A percentile compares a stretch with the other conserved stretches of the same genome.
Evolutionary conservation across 2,329 filamentous ascomycete species (phyloP).

Genomic region (Diaporthe vaccinii): DNA sequence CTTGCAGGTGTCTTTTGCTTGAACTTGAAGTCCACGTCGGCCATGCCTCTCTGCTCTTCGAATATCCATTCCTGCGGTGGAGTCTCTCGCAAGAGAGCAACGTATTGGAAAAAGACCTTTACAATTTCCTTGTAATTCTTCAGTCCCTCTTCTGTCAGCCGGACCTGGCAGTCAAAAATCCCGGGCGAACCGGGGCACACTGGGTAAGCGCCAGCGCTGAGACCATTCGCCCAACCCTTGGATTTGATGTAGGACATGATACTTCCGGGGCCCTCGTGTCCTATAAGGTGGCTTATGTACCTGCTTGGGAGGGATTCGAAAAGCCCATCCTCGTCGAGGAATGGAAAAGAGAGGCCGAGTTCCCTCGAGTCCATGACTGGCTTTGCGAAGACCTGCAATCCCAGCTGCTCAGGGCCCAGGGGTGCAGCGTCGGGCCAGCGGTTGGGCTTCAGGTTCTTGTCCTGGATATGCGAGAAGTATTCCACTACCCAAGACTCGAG

Average conservation of each 20-base stretch:
- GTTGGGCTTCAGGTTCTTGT: constrained; percentile 80
- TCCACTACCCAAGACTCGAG: constrained; percentile 88
- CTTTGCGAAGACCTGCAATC: constrained; percentile 85
- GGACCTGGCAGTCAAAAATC: constrained; percentile 83
- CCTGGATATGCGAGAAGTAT: constrained; percentile 83
- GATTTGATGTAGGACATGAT: constrained; percentile 91
- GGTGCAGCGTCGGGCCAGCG: constrained; percentile 67
- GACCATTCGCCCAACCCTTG: constrained; percentile 88
- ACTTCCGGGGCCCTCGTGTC: constrained; percentile 93
- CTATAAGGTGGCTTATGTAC: constrained; percentile 90
- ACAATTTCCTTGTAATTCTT: constrained; percentile 86
- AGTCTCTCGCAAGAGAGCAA: constrained; percentile 84
- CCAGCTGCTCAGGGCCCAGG: constrained; percentile 63
- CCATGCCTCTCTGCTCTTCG: constrained; percentile 89
- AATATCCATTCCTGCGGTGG: constrained; percentile 94
- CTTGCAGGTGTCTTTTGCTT: constrained; percentile 92
- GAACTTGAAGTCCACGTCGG: constrained; percentile 95
- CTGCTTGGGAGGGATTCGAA: constrained; percentile 86
- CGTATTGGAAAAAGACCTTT: constrained; percentile 91
- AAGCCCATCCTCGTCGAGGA: constrained; percentile 84
- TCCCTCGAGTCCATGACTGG: constrained; percentile 90
- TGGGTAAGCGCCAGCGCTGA: constrained; percentile 82
- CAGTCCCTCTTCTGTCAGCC: constrained; percentile 85
- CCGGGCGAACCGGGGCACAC: constrained; percentile 83
- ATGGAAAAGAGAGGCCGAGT: constrained; percentile 85